These are phyloP conservation scores for Trichoderma sp. DNA, from an alignment of 2,329 filamentous ascomycete species.

Conservation along the genomic window DNA sequence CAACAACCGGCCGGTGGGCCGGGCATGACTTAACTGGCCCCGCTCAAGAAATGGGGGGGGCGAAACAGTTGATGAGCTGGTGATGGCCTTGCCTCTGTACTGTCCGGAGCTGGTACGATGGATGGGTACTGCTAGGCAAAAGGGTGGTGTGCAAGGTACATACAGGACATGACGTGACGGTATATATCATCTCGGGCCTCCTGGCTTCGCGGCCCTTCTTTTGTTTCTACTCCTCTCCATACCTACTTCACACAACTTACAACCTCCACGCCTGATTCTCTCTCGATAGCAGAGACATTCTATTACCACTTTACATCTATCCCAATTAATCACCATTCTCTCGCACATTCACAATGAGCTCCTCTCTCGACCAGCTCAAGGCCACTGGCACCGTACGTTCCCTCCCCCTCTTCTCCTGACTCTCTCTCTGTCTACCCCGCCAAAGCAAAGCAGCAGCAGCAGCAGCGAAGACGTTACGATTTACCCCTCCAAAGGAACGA, in stretches of 20 bases:
- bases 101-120: background rate
- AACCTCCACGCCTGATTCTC: background rate
- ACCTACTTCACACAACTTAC: too few species aligned
- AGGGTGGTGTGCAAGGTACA: too few species aligned
- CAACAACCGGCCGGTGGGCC: background rate
- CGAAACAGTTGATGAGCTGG: constrained; percentile 13
- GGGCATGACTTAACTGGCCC: constrained; percentile 29
- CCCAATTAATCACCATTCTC: constrained; percentile 26
- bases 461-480: background rate
- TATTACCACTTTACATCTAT: constrained; percentile 1
- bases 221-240: too few species aligned
- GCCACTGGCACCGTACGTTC: constrained; percentile 87
- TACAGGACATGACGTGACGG: too few species aligned
- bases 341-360: constrained; percentile 63
- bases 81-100: background rate
- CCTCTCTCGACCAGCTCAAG: constrained; percentile 96
- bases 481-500: constrained; percentile 1
- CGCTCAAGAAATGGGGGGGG: constrained; percentile 21
- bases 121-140: too few species aligned
- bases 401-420: too few species aligned
- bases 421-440: constrained; percentile 14
- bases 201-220: too few species aligned
- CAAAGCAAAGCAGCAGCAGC: background rate
- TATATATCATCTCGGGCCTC: too few species aligned
- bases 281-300: background rate